Percentiles rank a stretch among this genome's conserved stretches.
phyloP scores from a whole-genome alignment of 192 early-diverging fungal genomes.

The Podila horticola region DNA sequence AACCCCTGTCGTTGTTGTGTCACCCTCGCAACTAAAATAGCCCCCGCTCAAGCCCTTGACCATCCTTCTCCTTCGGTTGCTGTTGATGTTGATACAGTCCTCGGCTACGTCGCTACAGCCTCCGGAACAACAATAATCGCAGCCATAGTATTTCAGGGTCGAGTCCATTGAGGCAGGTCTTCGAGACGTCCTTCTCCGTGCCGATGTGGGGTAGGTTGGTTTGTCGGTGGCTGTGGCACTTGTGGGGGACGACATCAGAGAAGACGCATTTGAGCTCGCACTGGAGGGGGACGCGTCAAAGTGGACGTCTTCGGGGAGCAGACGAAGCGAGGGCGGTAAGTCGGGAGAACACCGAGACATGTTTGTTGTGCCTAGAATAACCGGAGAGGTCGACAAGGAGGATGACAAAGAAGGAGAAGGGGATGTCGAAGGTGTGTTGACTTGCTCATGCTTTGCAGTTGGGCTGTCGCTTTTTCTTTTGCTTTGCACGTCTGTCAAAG shows the following conservation, averaged over 20 bases:
- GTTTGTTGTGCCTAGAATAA: background rate
- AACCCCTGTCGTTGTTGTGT: background rate
- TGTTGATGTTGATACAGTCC: background rate
- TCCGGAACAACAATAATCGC: background rate
- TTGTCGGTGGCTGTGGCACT: background rate
- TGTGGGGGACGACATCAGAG: background rate
- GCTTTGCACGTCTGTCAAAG: too few relatives aligned
- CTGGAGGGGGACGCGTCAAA: constrained; percentile 5
- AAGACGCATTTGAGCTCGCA: background rate
- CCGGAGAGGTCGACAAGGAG: background rate
- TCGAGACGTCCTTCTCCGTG: background rate
- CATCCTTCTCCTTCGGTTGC: background rate
- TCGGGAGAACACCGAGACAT: background rate
- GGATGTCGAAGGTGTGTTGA: background rate
- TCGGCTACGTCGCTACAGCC: background rate
- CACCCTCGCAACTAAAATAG: background rate
- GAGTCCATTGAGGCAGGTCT: background rate
- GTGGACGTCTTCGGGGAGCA: background rate
- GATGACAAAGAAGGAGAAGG: constrained; percentile 9
- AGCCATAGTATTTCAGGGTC: background rate
- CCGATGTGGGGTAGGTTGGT: background rate
- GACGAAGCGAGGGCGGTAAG: background rate
- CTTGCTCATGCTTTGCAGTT: too few relatives aligned
- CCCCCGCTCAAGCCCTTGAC: background rate
- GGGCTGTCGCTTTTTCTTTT: too few relatives aligned